phyloP scores from a whole-genome alignment of 768 basidiomycete species.

The Hypholoma fasciculare region DNA sequence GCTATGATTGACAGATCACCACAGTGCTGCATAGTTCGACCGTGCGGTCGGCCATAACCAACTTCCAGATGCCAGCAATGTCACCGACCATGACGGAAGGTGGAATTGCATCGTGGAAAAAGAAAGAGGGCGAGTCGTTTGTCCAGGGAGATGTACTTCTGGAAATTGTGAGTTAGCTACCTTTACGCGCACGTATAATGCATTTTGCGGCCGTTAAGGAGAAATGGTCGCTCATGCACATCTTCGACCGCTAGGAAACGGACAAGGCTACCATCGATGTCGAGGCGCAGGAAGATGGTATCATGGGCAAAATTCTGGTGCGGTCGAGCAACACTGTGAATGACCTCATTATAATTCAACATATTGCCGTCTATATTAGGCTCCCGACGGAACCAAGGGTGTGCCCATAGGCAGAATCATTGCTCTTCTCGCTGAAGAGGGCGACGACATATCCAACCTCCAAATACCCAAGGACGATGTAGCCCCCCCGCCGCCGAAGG shows the following conservation, averaged over 20 bases:
- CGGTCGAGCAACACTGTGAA: slow-evolving; percentile 23
- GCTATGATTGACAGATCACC: background rate
- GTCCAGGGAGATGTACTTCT: slow-evolving; percentile 81
- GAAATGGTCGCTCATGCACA: background rate
- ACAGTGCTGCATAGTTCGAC: slow-evolving; percentile 54
- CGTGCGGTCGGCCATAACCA: slow-evolving; percentile 56
- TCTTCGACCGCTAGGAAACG: slow-evolving; percentile 61
- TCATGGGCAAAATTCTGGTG: slow-evolving; percentile 92
- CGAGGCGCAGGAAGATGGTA: slow-evolving; percentile 96
- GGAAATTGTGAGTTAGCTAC: slow-evolving; percentile 68
- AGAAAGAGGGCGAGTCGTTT: slow-evolving; percentile 80
- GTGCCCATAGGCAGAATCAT: slow-evolving; percentile 88
- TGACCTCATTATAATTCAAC: slow-evolving; percentile 1
- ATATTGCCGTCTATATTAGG: slow-evolving; percentile 16
- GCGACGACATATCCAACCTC: slow-evolving; percentile 90
- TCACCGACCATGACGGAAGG: slow-evolving; percentile 97
- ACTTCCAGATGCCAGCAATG: slow-evolving; percentile 94
- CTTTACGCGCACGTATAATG: background rate
- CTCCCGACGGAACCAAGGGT: slow-evolving; percentile 76
- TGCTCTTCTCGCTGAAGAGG: slow-evolving; percentile 92
- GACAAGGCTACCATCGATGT: slow-evolving; percentile 98
- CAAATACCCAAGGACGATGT: slow-evolving; percentile 55
- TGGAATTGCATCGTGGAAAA: slow-evolving; percentile 90
- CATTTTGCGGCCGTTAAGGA: background rate
- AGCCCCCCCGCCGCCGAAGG: slow-evolving; percentile 23